Evolutionary conservation across 176 grass and related monocot species (phyloP), one percentile per base, ranked within the genome.

Genomic region (Musa itinerans): DNA sequence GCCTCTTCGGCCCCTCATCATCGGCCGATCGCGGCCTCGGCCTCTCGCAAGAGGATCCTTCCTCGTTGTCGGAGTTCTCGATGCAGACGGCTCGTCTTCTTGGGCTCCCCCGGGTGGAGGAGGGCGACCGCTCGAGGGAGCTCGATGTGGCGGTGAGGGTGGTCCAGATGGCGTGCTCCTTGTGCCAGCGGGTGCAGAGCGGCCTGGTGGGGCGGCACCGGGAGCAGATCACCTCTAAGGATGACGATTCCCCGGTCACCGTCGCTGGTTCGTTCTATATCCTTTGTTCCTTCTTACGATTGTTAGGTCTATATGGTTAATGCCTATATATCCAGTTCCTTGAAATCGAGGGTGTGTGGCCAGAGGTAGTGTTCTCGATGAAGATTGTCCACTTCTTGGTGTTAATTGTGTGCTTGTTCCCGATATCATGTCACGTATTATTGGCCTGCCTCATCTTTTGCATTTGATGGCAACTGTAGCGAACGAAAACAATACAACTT

Each of bases 111-210:
- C 65, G 48, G 57, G n/a, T 80, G 72, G 83, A 80, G 0, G 62
- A 21, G 71, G 74, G 76, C 56, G 76, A 69, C 48, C 85, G 80
- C 53, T 73, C 79, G 10, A 88, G 76, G 93, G 94, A 93, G 78
- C 82, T 93, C 83, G 78, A 90, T 63, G 84, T 86, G n/a, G 90
- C 90, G 62, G 90, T 97, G 82, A 83, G 90, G 81, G 86, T 82
- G 22, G 94, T 97, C 71, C 90, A 97, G 88, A 78, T 93, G 21
- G 90, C 90, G 49, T 97, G 88, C 74, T 86, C 83, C 16, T 79
- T 93, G 3, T 97, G 94, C 74, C 94, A 93, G 80, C 81, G 84
- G 27, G 88, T 91, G n/a, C 94, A 97, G 84, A 84, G 83, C n/a
- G 69, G 80, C 16, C 83, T 96, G 53, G 77, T 93, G 70, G 78